Percentiles rank a stretch among this genome's conserved stretches.
Evolutionary conservation across 1,284 basidiomycete genomes (phyloP).

Genomic region (Golubevia pallescens): DNA sequence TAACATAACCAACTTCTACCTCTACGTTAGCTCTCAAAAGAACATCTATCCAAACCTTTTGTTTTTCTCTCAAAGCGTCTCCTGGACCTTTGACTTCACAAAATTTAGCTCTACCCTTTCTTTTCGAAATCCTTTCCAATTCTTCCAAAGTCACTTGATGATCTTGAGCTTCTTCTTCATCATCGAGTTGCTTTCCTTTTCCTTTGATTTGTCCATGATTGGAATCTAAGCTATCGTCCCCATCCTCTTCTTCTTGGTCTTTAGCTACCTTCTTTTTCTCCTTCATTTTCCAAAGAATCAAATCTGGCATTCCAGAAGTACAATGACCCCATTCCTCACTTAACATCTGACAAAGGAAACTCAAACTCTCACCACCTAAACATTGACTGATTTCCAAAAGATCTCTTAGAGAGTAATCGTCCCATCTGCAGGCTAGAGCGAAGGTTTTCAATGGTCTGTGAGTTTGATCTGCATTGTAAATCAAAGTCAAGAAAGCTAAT

Average conservation of each 20-base stretch:
- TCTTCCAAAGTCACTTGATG: background rate
- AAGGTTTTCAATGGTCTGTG: conserved; percentile 41
- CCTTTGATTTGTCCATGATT: too few relatives aligned
- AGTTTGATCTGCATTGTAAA: conserved; percentile 34
- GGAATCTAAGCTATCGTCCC: too few relatives aligned
- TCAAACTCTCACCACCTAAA: conserved; percentile 42
- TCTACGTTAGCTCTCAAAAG: conserved; percentile 42
- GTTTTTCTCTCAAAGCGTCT: conserved; percentile 53
- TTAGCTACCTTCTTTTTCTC: conserved; percentile 14
- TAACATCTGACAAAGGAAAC: conserved; percentile 50
- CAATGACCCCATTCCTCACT: conserved; percentile 51
- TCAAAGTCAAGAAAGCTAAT: conserved; percentile 32
- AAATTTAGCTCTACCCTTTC: conserved; percentile 23
- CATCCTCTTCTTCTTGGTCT: too few relatives aligned
- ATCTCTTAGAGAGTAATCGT: conserved; percentile 31
- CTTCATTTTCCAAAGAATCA: conserved; percentile 46
- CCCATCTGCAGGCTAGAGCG: conserved; percentile 57
- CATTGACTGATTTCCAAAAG: conserved; percentile 45
- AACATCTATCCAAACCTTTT: conserved; percentile 60
- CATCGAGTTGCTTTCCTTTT: background rate
- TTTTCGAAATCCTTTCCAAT: too few relatives aligned
- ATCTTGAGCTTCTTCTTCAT: background rate
- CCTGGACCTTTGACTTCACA: conserved; percentile 60
- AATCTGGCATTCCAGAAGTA: conserved; percentile 51
- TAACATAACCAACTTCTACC: conserved; percentile 49